These are phyloP conservation scores for Serendipita indica DNA, from an alignment of 768 basidiomycete species.

Conservation along the genomic window DNA sequence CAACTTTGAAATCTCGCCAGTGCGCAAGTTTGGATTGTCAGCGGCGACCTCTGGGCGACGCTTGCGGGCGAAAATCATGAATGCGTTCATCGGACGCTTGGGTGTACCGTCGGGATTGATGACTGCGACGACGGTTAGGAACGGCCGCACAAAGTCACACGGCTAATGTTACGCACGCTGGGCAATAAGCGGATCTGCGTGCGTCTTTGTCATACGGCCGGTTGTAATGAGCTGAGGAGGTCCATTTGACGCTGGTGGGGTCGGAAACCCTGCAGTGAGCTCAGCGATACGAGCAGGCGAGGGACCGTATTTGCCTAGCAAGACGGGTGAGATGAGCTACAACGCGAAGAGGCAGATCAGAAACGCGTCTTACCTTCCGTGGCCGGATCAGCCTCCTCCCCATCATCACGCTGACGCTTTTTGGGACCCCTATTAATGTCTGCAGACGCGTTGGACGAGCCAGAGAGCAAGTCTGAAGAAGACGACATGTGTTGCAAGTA, in stretches of 20 bases:
- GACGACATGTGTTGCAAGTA: neutral
- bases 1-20: constrained; percentile 80
- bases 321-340: too few species aligned
- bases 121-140: neutral
- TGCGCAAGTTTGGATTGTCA: constrained; percentile 81
- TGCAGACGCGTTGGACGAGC: neutral
- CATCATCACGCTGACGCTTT: neutral
- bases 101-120: constrained; percentile 77
- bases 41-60: constrained; percentile 71
- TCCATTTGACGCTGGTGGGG: neutral
- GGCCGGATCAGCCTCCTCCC: neutral
- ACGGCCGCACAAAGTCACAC: too few species aligned
- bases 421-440: neutral
- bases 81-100: constrained; percentile 85
- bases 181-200: constrained; percentile 6
- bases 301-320: neutral
- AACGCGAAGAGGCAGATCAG: too few species aligned
- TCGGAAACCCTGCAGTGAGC: constrained; percentile 2
- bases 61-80: constrained; percentile 82
- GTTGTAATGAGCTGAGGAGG: neutral
- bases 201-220: constrained; percentile 5
- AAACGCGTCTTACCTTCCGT: too few species aligned
- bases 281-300: neutral
- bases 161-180: neutral
- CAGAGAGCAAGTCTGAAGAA: neutral